These are phyloP conservation scores for Schizophyllum amplum DNA, from an alignment of 1,284 basidiomycete species.

Conservation along the genomic window DNA sequence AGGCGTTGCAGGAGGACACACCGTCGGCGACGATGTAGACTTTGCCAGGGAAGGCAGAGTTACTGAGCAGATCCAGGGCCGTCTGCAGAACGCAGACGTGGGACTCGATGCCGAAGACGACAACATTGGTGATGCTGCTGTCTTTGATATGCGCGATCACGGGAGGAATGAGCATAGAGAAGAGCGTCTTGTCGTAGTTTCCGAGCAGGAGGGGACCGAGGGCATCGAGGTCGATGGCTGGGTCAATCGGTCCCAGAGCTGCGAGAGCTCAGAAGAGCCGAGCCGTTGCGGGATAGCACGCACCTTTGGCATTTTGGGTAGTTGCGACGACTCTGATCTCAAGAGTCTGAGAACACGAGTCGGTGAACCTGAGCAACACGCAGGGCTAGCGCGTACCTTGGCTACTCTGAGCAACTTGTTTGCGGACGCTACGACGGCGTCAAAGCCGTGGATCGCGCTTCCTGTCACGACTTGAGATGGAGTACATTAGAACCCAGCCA, in stretches of 20 bases:
- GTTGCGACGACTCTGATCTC: slow-evolving; percentile 70
- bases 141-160: slow-evolving; percentile 45
- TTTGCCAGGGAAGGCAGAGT: slow-evolving; percentile 20
- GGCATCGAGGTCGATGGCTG: slow-evolving; percentile 51
- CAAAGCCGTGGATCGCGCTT: slow-evolving; percentile 56
- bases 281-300: slow-evolving; percentile 1
- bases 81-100: slow-evolving; percentile 90
- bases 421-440: slow-evolving; percentile 58
- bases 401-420: slow-evolving; percentile 76
- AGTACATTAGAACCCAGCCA: neutral
- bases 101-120: slow-evolving; percentile 85
- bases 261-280: slow-evolving; percentile 7
- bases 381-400: slow-evolving; percentile 34
- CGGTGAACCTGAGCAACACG: neutral
- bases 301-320: slow-evolving; percentile 80
- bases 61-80: slow-evolving; percentile 54
- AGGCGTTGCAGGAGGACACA: slow-evolving; percentile 73
- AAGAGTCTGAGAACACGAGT: slow-evolving; percentile 38
- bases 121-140: slow-evolving; percentile 49
- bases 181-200: slow-evolving; percentile 64
- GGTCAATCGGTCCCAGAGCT: slow-evolving; percentile 70
- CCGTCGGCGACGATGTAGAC: slow-evolving; percentile 76
- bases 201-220: slow-evolving; percentile 54
- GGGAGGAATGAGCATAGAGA: slow-evolving; percentile 77
- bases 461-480: slow-evolving; percentile 23